phyloP scores from a whole-genome alignment of 2,329 filamentous ascomycete species.

The Tolypocladium ophioglossoides region DNA sequence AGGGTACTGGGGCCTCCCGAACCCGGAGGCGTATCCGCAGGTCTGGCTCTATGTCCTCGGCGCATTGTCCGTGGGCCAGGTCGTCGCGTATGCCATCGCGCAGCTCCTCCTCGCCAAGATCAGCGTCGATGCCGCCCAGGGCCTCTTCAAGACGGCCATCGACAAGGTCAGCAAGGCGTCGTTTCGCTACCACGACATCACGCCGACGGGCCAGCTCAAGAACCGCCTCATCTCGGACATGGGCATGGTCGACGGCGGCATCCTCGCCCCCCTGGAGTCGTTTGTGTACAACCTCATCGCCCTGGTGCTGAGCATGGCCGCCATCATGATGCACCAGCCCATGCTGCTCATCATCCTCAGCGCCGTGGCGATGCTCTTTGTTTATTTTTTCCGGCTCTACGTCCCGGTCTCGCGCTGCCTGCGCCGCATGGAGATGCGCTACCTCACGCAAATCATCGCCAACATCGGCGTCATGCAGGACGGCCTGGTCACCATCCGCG shows the following conservation, averaged over 20 bases:
- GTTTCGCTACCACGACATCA: constrained; percentile 86
- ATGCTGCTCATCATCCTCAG: constrained; percentile 64
- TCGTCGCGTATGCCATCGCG: constrained; percentile 48
- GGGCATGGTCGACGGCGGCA: constrained; percentile 78
- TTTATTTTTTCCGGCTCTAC: constrained; percentile 66
- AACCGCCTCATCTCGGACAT: constrained; percentile 88
- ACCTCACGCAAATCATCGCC: constrained; percentile 77
- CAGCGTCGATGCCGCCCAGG: constrained; percentile 65
- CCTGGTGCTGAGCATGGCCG: constrained; percentile 61
- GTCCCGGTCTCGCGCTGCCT: constrained; percentile 76
- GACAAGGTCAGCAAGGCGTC: constrained; percentile 65
- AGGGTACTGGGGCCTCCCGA: constrained; percentile 34
- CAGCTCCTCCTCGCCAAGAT: constrained; percentile 65
- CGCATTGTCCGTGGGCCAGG: constrained; percentile 49
- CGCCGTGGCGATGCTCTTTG: constrained; percentile 55
- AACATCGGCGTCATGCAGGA: constrained; percentile 86
- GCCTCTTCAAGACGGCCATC: constrained; percentile 65
- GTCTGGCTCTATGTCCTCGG: constrained; percentile 70
- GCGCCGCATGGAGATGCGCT: constrained; percentile 79
- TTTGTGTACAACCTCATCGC: constrained; percentile 62
- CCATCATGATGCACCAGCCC: constrained; percentile 73
- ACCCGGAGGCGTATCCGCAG: constrained; percentile 53
- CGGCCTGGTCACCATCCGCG: constrained; percentile 76
- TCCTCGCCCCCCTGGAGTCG: constrained; percentile 60
- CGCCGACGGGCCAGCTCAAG: constrained; percentile 81